Conservation (phyloP, 345 rosid species). For the Lepidium aucheri region DNA sequence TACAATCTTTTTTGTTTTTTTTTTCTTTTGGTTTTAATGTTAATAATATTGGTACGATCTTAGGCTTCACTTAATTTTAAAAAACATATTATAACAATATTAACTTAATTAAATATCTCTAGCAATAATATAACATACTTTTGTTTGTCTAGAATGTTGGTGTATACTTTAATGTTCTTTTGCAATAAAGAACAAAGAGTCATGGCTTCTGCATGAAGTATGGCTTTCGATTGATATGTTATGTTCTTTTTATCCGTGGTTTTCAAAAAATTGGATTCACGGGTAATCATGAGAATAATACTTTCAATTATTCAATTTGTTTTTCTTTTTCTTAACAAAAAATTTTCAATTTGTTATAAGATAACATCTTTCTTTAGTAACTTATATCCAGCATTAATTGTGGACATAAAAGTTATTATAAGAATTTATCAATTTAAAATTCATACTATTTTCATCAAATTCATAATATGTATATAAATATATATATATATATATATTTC, state of each 20-base stretch:
- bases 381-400: neutral
- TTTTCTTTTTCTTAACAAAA: too few species aligned
- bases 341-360: too few species aligned
- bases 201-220: conserved; percentile 32
- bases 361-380: neutral
- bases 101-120: neutral
- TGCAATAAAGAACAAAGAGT: conserved; percentile 23
- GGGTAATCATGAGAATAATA: conserved; percentile 26
- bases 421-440: neutral
- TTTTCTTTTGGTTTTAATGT: too few species aligned
- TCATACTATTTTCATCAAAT: too few species aligned
- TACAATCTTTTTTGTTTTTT: neutral
- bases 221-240: conserved; percentile 24
- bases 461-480: too few species aligned
- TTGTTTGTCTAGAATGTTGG: conserved; percentile 22
- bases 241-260: conserved; percentile 14
- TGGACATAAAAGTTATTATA: neutral
- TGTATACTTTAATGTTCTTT: conserved; percentile 7
- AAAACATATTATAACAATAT: neutral
- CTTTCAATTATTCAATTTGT: neutral
- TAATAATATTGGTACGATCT: too few species aligned
- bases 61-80: too few species aligned
- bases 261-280: conserved; percentile 16
- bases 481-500: too few species aligned
- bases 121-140: conserved; percentile 13